Conservation (phyloP, 1,284 basidiomycete species). For the Cutaneotrichosporon sp. region DNA sequence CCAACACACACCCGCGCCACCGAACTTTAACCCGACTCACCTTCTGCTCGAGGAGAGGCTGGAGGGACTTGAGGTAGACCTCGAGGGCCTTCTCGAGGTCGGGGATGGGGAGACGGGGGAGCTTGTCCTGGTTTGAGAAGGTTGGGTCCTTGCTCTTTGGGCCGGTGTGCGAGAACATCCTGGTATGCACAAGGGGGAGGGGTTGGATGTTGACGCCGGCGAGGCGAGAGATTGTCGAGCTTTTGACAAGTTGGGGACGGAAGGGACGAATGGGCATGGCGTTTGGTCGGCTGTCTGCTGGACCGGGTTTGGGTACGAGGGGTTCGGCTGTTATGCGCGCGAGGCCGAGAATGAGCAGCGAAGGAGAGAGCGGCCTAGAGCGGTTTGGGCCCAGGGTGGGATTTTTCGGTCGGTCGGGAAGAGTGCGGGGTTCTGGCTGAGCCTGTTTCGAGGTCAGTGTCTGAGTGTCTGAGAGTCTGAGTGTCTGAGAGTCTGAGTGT, state of each 20-base stretch:
- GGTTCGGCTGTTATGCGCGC: slow-evolving; percentile 1
- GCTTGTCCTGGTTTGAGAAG: slow-evolving; percentile 46
- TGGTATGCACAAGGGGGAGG: slow-evolving; percentile 3
- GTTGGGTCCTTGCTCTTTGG: slow-evolving; percentile 47
- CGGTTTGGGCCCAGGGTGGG: too few relatives aligned
- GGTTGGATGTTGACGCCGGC: neutral
- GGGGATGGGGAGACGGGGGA: slow-evolving; percentile 79
- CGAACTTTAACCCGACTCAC: slow-evolving; percentile 50
- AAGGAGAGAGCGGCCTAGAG: too few relatives aligned
- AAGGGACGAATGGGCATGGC: slow-evolving; percentile 4
- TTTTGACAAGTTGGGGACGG: slow-evolving; percentile 6
- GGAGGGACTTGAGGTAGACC: slow-evolving; percentile 71
- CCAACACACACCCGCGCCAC: too few relatives aligned
- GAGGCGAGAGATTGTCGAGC: slow-evolving; percentile 1
- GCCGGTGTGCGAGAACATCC: slow-evolving; percentile 28
- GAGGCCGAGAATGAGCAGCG: neutral
- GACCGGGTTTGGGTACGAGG: slow-evolving; percentile 1
- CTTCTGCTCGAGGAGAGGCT: slow-evolving; percentile 73
- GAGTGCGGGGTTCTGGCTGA: too few relatives aligned
- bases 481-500: too few relatives aligned
- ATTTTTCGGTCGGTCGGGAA: too few relatives aligned
- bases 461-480: too few relatives aligned
- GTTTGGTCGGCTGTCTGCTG: slow-evolving; percentile 5
- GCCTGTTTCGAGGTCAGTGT: too few relatives aligned
- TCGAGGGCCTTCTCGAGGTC: slow-evolving; percentile 70